A percentile compares a stretch with the other conserved stretches of the same genome.
Evolutionary conservation across 1,139 yeast genomes (phyloP).

Genomic region (Yamadazyma atmosphaerica): DNA sequence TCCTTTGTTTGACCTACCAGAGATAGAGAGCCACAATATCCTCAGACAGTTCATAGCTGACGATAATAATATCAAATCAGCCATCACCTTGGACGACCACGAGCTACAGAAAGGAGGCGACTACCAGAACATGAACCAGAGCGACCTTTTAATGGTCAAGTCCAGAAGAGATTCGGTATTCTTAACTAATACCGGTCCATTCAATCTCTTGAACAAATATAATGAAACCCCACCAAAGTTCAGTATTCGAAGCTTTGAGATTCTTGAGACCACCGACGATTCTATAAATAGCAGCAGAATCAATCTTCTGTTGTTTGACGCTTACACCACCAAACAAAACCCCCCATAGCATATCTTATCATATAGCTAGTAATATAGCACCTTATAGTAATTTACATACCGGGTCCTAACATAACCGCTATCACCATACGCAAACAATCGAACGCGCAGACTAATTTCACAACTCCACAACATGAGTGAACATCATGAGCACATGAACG

Average conservation of each 20-base stretch:
- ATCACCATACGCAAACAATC: too few species aligned
- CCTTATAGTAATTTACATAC: too few species aligned
- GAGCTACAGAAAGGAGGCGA: conserved; percentile 40
- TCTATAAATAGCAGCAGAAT: conserved; percentile 66
- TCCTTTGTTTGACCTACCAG: conserved; percentile 35
- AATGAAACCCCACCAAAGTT: conserved; percentile 18
- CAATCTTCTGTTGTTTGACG: conserved; percentile 73
- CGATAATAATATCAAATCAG: conserved; percentile 23
- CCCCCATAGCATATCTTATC: conserved; percentile 38
- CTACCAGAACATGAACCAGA: conserved; percentile 29
- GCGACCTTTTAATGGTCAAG: conserved; percentile 24
- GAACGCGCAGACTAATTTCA: too few species aligned
- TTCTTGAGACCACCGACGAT: conserved; percentile 67
- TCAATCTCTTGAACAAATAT: conserved; percentile 20
- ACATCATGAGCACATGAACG: too few species aligned
- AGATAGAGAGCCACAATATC: conserved; percentile 29
- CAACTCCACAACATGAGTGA: too few species aligned
- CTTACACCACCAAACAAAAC: conserved; percentile 67
- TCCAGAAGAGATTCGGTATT: conserved; percentile 18
- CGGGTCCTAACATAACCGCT: too few species aligned
- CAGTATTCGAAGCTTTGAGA: conserved; percentile 52
- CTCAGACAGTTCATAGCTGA: conserved; percentile 22
- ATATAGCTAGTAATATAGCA: too few species aligned
- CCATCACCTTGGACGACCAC: conserved; percentile 33
- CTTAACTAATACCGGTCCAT: conserved; percentile 15